These are phyloP conservation scores for Peribolospora baueri DNA, from an alignment of 768 basidiomycete species.

Conservation along the genomic window DNA sequence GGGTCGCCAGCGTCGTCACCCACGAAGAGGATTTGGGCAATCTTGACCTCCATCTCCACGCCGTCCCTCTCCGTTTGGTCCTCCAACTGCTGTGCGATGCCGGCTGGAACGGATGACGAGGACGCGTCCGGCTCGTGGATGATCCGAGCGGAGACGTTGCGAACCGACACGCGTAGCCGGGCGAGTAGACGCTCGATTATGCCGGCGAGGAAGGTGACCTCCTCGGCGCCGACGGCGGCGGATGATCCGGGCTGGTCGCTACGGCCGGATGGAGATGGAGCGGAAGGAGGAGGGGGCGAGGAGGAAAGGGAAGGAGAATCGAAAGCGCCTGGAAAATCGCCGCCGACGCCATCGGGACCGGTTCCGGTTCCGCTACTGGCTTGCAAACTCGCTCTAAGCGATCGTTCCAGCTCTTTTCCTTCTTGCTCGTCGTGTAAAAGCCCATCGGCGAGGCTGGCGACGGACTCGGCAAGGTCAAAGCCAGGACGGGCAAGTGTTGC, in stretches of 20 bases:
- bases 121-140: slow-evolving; percentile 1
- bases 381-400: too few relatives aligned
- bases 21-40: too few relatives aligned
- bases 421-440: too few relatives aligned
- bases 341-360: neutral
- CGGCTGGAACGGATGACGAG: slow-evolving; percentile 3
- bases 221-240: slow-evolving; percentile 8
- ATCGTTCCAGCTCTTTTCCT: too few relatives aligned
- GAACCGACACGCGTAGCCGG: slow-evolving; percentile 17
- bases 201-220: slow-evolving; percentile 19
- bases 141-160: slow-evolving; percentile 13
- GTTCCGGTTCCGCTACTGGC: neutral
- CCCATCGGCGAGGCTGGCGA: too few relatives aligned
- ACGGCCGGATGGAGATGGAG: slow-evolving; percentile 42
- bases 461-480: too few relatives aligned
- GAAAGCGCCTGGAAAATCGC: neutral
- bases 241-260: slow-evolving; percentile 22
- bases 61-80: too few relatives aligned
- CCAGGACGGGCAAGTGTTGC: too few relatives aligned
- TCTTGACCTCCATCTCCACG: too few relatives aligned
- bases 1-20: too few relatives aligned
- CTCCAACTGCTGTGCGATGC: neutral
- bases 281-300: slow-evolving; percentile 47
- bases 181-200: slow-evolving; percentile 20
- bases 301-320: slow-evolving; percentile 42